Base-by-base conservation (phyloP, 1,284 basidiomycete species). In the Ceratobasidium theobromae region DNA sequence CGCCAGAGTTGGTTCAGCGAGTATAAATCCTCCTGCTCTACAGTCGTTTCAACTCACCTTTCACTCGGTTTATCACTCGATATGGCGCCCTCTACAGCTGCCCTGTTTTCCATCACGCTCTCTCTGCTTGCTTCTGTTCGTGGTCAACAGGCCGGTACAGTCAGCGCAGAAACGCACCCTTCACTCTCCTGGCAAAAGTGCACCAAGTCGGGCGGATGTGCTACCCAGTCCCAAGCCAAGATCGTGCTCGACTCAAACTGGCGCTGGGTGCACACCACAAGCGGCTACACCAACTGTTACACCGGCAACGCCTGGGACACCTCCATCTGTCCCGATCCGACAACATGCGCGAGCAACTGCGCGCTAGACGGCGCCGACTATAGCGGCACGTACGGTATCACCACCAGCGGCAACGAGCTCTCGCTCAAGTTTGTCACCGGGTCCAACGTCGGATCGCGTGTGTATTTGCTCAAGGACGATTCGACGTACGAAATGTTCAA, bases 331-430 rank as follows among this genome's bases (percentile, higher is more conserved):
- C 79, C 83, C 32, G 79, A 82, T 69, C 71, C 73, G 21, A 72
- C 71, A 4, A 81, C 80, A 11, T 77, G 82, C 73, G 80, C 80
- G 4, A 65, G 72, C 28, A 82, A 83, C 76, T 86, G 84, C 71
- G 83, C 82, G 25, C 74, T 86, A 68, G 84, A 86, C 68, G 84
- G 84, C 68, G 83, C 83, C 18, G 81, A 83, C 74, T 85, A 86
- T 74, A 43, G 74, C 11, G 78, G 73, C 69, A 80, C 79, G 38
- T 80, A 80, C 71, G 79, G 80, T 71, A 78, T 83, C 74, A 79
- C 78, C 40, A 75, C 80, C 51, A 74, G 70, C 67, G 81, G 81
- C 68, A 77, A 79, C 72, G 74, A 80, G 4, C 77, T 84, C 68
- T 82, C 77, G 23, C 77, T 85, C 74, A 79, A 80, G 70, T 82